These are phyloP conservation scores for Phlyctochytrium arcticum DNA, from an alignment of 192 early-diverging fungal genomes.

Conservation along the genomic window DNA sequence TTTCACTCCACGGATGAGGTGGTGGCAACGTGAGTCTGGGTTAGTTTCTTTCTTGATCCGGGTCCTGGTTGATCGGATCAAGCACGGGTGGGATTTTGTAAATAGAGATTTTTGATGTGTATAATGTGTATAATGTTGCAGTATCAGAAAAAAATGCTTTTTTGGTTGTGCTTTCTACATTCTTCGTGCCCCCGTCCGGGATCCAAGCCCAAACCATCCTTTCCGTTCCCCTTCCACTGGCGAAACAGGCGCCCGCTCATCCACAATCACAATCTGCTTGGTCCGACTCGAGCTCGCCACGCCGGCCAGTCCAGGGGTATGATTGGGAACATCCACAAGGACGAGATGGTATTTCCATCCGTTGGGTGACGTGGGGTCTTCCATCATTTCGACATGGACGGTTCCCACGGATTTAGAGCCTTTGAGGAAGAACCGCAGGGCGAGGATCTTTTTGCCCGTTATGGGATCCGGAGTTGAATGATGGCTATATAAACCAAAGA, in stretches of 20 bases:
- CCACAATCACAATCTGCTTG: background rate
- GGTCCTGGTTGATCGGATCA: no score
- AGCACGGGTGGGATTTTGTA: no score
- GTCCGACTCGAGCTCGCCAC: background rate
- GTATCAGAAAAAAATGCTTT: no score
- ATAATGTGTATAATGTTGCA: no score
- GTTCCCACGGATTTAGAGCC: background rate
- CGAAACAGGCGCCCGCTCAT: background rate
- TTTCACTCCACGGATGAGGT: no score
- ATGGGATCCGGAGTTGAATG: background rate
- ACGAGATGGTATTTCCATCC: slow-evolving; percentile 9
- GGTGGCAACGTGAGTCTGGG: no score
- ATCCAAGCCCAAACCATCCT: slow-evolving; percentile 11
- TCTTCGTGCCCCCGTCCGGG: background rate
- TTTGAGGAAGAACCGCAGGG: background rate
- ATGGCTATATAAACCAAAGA: background rate
- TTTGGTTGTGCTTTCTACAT: no score
- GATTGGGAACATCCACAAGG: background rate
- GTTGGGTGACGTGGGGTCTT: background rate
- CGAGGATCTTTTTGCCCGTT: background rate
- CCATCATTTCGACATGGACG: slow-evolving; percentile 5
- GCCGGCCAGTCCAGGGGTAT: background rate
- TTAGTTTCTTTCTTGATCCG: no score
- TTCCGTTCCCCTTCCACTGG: no score
- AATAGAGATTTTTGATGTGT: no score